A percentile compares a stretch with the other conserved stretches of the same genome.
Evolutionary conservation across 1,284 basidiomycete genomes (phyloP).

Genomic region (Cerrena zonata): DNA sequence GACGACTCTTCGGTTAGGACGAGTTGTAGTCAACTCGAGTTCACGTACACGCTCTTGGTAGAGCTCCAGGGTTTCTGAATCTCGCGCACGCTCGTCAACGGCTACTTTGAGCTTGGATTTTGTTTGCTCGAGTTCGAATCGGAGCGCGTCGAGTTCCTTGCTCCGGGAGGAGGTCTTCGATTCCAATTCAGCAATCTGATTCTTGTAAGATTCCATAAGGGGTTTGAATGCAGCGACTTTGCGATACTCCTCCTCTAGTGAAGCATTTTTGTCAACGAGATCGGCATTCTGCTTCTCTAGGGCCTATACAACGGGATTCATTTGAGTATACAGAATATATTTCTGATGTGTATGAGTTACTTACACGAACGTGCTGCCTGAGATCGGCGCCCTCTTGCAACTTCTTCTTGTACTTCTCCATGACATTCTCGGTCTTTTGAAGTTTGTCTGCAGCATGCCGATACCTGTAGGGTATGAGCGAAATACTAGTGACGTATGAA

Average conservation of each 20-base stretch:
- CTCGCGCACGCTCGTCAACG: slow-evolving; percentile 67
- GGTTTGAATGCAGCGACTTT: slow-evolving; percentile 84
- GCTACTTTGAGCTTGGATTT: slow-evolving; percentile 65
- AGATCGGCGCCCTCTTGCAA: slow-evolving; percentile 89
- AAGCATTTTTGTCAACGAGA: slow-evolving; percentile 85
- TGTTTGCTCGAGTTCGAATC: slow-evolving; percentile 73
- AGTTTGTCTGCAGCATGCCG: slow-evolving; percentile 86
- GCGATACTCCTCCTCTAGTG: slow-evolving; percentile 84
- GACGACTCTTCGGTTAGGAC: slow-evolving; percentile 30
- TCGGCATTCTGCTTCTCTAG: slow-evolving; percentile 90
- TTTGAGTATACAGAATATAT: neutral
- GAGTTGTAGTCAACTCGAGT: slow-evolving; percentile 66
- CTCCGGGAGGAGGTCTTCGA: slow-evolving; percentile 57
- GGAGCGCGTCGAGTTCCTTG: slow-evolving; percentile 68
- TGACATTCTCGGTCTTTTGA: slow-evolving; percentile 92
- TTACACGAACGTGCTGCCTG: slow-evolving; percentile 78
- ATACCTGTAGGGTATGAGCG: slow-evolving; percentile 43
- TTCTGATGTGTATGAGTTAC: slow-evolving; percentile 9
- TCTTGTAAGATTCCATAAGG: slow-evolving; percentile 88
- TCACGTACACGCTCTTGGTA: slow-evolving; percentile 91
- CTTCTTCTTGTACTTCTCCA: slow-evolving; percentile 99
- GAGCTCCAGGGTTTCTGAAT: slow-evolving; percentile 80
- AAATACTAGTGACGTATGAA: slow-evolving; percentile 5
- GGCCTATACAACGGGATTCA: slow-evolving; percentile 39
- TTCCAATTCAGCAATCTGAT: slow-evolving; percentile 80